Conservation (phyloP, 2,329 filamentous ascomycete species). For the Phialophora verrucosa region DNA sequence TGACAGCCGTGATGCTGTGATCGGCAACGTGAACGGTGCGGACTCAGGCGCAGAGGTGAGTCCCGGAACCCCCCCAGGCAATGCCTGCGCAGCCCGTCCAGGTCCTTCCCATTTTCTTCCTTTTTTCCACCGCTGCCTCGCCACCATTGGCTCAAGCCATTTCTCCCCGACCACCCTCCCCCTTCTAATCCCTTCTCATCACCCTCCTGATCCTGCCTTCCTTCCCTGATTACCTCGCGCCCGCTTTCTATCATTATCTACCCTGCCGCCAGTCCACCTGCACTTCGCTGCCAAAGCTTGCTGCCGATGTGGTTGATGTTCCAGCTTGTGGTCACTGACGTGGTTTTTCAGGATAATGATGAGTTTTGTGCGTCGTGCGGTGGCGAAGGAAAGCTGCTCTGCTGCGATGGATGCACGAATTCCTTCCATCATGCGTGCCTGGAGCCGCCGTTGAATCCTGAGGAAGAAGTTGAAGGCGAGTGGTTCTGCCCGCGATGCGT, state of each 20-base stretch:
- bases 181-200: conserved; percentile 16
- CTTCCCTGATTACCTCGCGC: conserved; percentile 3
- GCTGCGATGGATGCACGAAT: conserved; percentile 89
- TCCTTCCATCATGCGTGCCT: conserved; percentile 91
- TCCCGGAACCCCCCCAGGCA: not conserved
- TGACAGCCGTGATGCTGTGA: conserved; percentile 23
- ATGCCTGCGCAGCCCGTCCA: conserved; percentile 15
- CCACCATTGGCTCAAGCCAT: conserved; percentile 26
- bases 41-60: conserved; percentile 57
- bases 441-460: conserved; percentile 74
- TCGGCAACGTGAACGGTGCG: conserved; percentile 32
- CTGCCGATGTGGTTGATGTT: conserved; percentile 29
- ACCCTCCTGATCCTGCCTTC: conserved; percentile 10
- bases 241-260: conserved; percentile 7
- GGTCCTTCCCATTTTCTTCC: conserved; percentile 21
- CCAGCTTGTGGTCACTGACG: conserved; percentile 28
- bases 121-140: conserved; percentile 21
- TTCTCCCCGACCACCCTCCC: conserved; percentile 15
- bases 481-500: conserved; percentile 84
- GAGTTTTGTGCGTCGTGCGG: conserved; percentile 89
- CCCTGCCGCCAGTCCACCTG: not conserved
- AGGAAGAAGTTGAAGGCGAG: conserved; percentile 68
- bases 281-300: not conserved
- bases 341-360: conserved; percentile 71
- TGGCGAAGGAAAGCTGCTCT: conserved; percentile 82